A percentile compares a stretch with the other conserved stretches of the same genome.
Conservation (phyloP, 2,329 filamentous ascomycete genomes). For the Alternaria ventricosa region DNA sequence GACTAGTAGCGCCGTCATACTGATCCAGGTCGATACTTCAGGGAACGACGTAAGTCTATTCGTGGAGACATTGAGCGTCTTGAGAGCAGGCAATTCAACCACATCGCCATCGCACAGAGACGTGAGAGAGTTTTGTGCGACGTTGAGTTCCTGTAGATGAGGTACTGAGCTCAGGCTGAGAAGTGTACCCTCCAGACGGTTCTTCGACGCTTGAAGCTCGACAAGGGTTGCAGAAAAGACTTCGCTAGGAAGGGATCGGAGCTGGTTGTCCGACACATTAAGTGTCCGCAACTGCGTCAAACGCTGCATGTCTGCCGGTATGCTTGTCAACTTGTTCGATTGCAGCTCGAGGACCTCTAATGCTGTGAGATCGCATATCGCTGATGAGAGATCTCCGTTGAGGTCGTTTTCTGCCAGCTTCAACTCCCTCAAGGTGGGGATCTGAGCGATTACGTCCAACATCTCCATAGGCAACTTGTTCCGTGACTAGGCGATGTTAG, state of each 20-base stretch:
- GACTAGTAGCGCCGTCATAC: conserved; percentile 73
- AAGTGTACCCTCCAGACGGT: conserved; percentile 74
- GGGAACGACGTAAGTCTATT: conserved; percentile 80
- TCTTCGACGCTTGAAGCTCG: conserved; percentile 78
- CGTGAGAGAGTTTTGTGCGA: conserved; percentile 76
- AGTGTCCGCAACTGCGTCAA: conserved; percentile 75
- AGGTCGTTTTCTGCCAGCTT: conserved; percentile 66
- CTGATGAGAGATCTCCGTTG: conserved; percentile 59
- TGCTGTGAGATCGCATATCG: conserved; percentile 68
- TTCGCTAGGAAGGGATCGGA: conserved; percentile 74
- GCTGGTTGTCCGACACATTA: conserved; percentile 79
- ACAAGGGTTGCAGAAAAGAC: conserved; percentile 70
- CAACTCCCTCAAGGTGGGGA: conserved; percentile 76
- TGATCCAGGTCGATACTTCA: conserved; percentile 74
- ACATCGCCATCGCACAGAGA: conserved; percentile 56
- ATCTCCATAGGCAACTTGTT: conserved; percentile 78
- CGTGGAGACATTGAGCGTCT: conserved; percentile 76
- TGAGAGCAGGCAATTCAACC: conserved; percentile 73
- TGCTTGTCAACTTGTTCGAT: conserved; percentile 74
- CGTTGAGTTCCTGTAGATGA: conserved; percentile 75
- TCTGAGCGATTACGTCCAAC: conserved; percentile 75
- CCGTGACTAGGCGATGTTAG: conserved; percentile 65
- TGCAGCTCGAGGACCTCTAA: conserved; percentile 84
- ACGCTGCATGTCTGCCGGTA: conserved; percentile 72
- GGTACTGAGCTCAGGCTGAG: conserved; percentile 68